A percentile compares a stretch with the other conserved stretches of the same genome.
Conservation (phyloP, 148 eudicot genomes). For the Fallopia convolvulus region DNA sequence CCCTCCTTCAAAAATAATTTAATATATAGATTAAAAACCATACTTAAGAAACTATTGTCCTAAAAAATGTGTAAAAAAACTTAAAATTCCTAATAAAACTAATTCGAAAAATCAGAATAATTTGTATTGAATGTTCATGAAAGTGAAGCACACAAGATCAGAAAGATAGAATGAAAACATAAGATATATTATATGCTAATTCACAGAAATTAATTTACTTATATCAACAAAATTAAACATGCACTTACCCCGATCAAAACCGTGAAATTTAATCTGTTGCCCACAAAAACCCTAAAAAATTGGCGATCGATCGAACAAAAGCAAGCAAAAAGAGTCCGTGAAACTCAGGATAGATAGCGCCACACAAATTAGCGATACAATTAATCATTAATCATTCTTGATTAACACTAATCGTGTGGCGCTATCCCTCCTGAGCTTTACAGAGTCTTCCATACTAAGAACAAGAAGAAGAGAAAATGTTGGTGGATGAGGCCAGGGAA, state of each 20-base stretch:
- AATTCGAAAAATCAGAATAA: no score
- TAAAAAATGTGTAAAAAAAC: no score
- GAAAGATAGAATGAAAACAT: not conserved
- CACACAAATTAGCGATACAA: conserved; percentile 5
- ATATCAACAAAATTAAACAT: not conserved
- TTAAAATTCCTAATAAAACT: no score
- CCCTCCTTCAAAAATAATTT: not conserved
- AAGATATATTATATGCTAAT: not conserved
- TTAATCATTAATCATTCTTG: not conserved
- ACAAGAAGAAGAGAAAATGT: conserved; percentile 1
- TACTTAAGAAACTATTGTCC: no score
- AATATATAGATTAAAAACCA: no score
- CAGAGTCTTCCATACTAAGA: conserved; percentile 23
- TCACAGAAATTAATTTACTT: no score
- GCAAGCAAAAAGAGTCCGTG: conserved; percentile 36
- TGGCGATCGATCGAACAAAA: not conserved
- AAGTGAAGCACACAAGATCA: not conserved
- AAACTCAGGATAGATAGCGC: conserved; percentile 51
- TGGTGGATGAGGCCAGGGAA: conserved; percentile 14
- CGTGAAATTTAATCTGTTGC: not conserved
- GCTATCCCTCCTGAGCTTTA: conserved; percentile 99
- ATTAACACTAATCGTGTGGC: conserved; percentile 24
- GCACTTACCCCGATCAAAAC: not conserved
- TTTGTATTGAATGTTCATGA: no score
- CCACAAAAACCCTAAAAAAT: not conserved